These are phyloP conservation scores for Fraxinus sp. DNA, from an alignment of 305 asterid species.

Conservation along the genomic window DNA sequence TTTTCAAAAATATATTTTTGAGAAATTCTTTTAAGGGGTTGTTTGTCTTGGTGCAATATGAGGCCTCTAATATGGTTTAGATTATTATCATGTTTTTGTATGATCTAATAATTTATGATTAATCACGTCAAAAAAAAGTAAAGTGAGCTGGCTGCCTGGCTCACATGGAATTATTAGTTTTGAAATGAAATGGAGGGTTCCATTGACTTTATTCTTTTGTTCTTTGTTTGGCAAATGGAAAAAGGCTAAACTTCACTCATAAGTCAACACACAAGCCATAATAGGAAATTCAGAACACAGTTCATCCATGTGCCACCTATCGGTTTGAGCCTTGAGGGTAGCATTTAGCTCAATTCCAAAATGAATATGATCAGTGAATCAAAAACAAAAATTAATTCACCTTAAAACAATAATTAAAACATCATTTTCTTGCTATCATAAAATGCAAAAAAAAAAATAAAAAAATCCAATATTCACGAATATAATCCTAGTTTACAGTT, in stretches of 20 bases:
- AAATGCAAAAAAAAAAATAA: not conserved
- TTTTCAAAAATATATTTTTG: not conserved
- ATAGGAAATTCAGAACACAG: not conserved
- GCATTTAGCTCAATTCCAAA: not conserved
- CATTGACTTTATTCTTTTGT: slow-evolving; percentile 25
- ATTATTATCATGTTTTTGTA: not conserved
- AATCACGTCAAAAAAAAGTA: not conserved
- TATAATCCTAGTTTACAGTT: not conserved
- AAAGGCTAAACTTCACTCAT: not conserved
- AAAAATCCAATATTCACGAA: not conserved
- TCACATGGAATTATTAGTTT: slow-evolving; percentile 21
- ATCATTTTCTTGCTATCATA: not conserved
- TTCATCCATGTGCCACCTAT: not conserved
- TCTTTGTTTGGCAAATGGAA: slow-evolving; percentile 18
- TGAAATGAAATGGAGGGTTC: not conserved
- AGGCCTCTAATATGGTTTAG: not conserved
- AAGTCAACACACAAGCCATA: not conserved
- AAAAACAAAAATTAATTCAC: not conserved
- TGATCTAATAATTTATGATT: slow-evolving; percentile 6
- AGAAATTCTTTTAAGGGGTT: not conserved
- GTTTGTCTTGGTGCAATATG: not conserved
- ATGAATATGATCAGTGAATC: not conserved
- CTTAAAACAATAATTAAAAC: not conserved
- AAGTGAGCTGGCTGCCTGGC: slow-evolving; percentile 20
- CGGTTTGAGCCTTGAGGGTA: not conserved